Evolutionary conservation across 371 early-diverging fungal species (phyloP).

Genomic region (Parasitella parasitica): DNA sequence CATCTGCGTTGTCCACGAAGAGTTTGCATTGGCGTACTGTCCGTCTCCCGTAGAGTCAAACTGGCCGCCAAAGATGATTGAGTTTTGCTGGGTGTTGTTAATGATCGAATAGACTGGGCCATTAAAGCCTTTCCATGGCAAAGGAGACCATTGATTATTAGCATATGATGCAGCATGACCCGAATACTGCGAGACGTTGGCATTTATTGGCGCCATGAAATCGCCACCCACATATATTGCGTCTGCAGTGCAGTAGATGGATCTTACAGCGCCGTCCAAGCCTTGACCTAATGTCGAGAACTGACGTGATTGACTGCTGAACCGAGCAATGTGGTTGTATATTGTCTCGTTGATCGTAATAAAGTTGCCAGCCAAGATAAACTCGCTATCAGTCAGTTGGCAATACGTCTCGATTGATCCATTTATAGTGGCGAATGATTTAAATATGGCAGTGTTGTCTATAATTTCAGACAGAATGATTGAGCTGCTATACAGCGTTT

Average conservation of each 20-base stretch:
- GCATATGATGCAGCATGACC: constrained; percentile 54
- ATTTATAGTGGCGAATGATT: constrained; percentile 5
- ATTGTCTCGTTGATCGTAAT: constrained; percentile 22
- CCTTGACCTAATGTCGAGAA: constrained; percentile 58
- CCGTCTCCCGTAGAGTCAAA: constrained; percentile 49
- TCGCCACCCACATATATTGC: constrained; percentile 59
- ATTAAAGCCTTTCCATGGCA: constrained; percentile 58
- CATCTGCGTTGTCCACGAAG: constrained; percentile 21
- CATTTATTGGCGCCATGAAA: constrained; percentile 37
- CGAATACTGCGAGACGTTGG: constrained; percentile 28
- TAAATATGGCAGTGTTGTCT: neutral
- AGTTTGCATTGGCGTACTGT: constrained; percentile 29
- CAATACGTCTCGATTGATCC: constrained; percentile 16
- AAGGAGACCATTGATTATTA: constrained; percentile 41
- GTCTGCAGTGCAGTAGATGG: constrained; percentile 52
- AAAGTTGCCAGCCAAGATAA: constrained; percentile 43
- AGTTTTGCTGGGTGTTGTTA: constrained; percentile 12
- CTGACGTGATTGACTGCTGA: constrained; percentile 40
- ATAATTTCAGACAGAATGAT: constrained; percentile 16
- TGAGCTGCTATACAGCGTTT: constrained; percentile 21
- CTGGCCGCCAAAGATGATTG: constrained; percentile 44
- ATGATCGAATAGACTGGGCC: constrained; percentile 50
- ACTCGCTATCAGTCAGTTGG: constrained; percentile 8
- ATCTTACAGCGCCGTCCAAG: constrained; percentile 65
- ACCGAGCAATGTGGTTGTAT: constrained; percentile 55